These are phyloP conservation scores for Chlamydomonas applanata DNA, from an alignment of 139 green algal genomes.

Conservation along the genomic window DNA sequence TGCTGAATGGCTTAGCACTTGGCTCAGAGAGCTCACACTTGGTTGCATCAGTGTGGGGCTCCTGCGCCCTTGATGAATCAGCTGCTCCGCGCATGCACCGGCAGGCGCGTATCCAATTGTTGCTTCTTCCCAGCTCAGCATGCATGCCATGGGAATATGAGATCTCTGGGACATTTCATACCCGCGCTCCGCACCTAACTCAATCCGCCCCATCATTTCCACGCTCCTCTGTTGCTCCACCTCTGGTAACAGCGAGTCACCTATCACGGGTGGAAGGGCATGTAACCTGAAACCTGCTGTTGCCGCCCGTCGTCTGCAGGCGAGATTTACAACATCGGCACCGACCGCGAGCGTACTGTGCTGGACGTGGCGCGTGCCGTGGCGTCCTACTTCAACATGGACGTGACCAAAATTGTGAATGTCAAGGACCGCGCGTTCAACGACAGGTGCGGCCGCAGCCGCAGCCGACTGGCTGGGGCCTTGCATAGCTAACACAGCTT, in stretches of 20 bases:
- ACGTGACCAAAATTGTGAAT: conserved; percentile 47
- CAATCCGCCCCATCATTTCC: background rate
- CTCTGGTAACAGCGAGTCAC: background rate
- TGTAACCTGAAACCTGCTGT: background rate
- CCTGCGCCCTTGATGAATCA: too few relatives aligned
- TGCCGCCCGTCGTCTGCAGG: conserved; percentile 31
- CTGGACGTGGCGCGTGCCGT: conserved; percentile 80
- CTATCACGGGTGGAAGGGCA: background rate
- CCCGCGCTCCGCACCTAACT: too few relatives aligned
- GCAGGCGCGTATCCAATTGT: too few relatives aligned
- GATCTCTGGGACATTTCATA: too few relatives aligned
- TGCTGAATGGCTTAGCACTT: too few relatives aligned
- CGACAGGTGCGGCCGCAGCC: conserved; percentile 44
- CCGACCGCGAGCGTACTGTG: conserved; percentile 88
- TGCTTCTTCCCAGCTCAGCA: too few relatives aligned
- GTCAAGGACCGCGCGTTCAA: conserved; percentile 87
- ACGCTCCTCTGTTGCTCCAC: background rate
- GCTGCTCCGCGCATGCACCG: too few relatives aligned
- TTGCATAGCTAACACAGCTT: background rate
- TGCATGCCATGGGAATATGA: too few relatives aligned
- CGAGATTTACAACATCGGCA: conserved; percentile 98
- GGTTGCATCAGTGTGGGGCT: too few relatives aligned
- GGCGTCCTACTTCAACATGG: conserved; percentile 35
- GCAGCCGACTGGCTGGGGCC: background rate
- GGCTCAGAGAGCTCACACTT: too few relatives aligned